These are phyloP conservation scores for Micromonas pusilla DNA, from an alignment of 139 green algal genomes.

Conservation along the genomic window DNA sequence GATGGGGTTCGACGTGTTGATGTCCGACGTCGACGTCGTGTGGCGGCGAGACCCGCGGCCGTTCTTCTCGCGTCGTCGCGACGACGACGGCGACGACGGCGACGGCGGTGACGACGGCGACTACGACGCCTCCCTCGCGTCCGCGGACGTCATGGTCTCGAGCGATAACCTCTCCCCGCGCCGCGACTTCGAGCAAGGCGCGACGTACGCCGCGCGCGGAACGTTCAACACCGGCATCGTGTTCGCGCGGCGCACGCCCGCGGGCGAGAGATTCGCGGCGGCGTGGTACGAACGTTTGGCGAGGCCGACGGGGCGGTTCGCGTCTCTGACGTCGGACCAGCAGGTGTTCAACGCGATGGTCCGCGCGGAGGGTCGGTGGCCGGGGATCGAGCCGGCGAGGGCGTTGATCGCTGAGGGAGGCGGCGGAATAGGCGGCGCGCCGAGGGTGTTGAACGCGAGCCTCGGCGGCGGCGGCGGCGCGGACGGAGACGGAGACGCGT, in stretches of 20 bases:
- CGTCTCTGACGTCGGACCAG: conserved; percentile 5
- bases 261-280: neutral
- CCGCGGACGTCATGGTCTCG: conserved; percentile 32
- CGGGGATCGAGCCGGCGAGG: conserved; percentile 18
- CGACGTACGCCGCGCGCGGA: conserved; percentile 21
- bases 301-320: neutral
- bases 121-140: neutral
- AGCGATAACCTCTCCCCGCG: conserved; percentile 31
- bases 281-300: conserved; percentile 20
- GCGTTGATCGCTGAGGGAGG: conserved; percentile 43
- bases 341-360: conserved; percentile 24
- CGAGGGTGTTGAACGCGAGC: no score
- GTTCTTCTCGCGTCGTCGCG: conserved; percentile 21
- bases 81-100: neutral
- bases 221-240: conserved; percentile 37
- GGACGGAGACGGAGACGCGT: no score
- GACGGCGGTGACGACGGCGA: neutral
- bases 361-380: neutral
- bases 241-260: neutral
- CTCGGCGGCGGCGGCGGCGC: no score
- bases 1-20: conserved; percentile 22
- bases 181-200: conserved; percentile 23
- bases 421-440: conserved; percentile 51
- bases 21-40: conserved; percentile 27
- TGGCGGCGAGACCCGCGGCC: conserved; percentile 21